Base-by-base conservation (phyloP, 805 yeast genomes). In the Saccharomycopsis lassenensis region DNA sequence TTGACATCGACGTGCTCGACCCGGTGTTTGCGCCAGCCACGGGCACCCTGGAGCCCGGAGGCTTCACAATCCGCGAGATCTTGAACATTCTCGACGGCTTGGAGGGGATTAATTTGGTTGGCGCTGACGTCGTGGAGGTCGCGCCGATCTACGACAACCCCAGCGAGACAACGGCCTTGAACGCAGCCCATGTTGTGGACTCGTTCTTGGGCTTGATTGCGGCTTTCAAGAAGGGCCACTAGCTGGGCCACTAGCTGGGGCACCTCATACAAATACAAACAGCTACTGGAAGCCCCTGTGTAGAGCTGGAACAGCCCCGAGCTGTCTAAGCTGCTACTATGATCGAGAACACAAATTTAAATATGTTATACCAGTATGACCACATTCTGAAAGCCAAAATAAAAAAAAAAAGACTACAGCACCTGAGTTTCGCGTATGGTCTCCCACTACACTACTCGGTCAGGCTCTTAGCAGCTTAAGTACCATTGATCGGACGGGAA, bases 111-210 rank as follows among this genome's bases (percentile, higher is more conserved):
- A 55, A 66, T 41, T 48, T 67, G 24, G 54, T 68, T 29, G 74
- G 74, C 27, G 72, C 65, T 38, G 73, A 68, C 43, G 69, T 67
- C 29, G 74, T 68, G 16, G 74, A 68, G 44, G 74, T 67, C 31
- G 58, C 71, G 25, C 83, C 84, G 3, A 74, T 81, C 1, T 76
- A 58, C 44, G 80, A 77, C 46, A 67, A 70, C 23, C n/a, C n/a
- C n/a, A 68, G 65, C 36, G 82, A 69, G 44, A 63, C 68, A 39
- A 77, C 85, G 4, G 68, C 77, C 11, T 56, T 75, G 41, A 75
- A 77, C 3, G 85, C 79, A 3, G 74, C 80, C 2, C 77, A 74
- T 41, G 72, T 74, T 33, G 71, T 70, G 30, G 76, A 69, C 46
- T 62, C 64, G 6, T 48, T 69, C 16, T 45, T 69, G 34, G 69